phyloP scores from a whole-genome alignment of 371 early-diverging fungal genomes.

The Mucor plumbeus region DNA sequence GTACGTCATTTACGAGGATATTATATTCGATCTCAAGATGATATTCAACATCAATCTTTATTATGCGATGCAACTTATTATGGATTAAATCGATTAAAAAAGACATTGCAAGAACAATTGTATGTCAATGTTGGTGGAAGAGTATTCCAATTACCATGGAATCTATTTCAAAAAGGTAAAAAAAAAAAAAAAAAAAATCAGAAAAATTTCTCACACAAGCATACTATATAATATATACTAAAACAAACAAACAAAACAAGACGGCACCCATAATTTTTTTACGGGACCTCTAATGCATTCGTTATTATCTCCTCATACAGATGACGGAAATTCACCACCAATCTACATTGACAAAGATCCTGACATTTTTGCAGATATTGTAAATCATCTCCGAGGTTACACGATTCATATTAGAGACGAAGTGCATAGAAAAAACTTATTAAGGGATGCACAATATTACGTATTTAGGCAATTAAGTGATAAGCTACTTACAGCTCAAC shows the following conservation, averaged over 20 bases:
- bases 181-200: too few species aligned
- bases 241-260: constrained; percentile 16
- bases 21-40: constrained; percentile 55
- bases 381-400: constrained; percentile 67
- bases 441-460: constrained; percentile 68
- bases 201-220: background rate
- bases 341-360: constrained; percentile 65
- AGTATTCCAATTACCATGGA: constrained; percentile 47
- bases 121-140: constrained; percentile 57
- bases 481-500: constrained; percentile 51
- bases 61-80: constrained; percentile 59
- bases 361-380: constrained; percentile 64
- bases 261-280: constrained; percentile 47
- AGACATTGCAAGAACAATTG: constrained; percentile 48
- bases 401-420: constrained; percentile 63
- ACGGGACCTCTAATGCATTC: constrained; percentile 49
- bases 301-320: constrained; percentile 30
- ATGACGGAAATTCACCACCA: constrained; percentile 37
- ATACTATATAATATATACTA: background rate
- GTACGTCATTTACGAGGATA: constrained; percentile 68
- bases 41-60: constrained; percentile 53
- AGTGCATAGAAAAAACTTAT: constrained; percentile 63
- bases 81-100: constrained; percentile 52
- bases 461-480: constrained; percentile 57
- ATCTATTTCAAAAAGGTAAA: constrained; percentile 42